Evolutionary conservation across 2,329 filamentous ascomycete species (phyloP).

Genomic region (Alternaria hordeiaustralica): DNA sequence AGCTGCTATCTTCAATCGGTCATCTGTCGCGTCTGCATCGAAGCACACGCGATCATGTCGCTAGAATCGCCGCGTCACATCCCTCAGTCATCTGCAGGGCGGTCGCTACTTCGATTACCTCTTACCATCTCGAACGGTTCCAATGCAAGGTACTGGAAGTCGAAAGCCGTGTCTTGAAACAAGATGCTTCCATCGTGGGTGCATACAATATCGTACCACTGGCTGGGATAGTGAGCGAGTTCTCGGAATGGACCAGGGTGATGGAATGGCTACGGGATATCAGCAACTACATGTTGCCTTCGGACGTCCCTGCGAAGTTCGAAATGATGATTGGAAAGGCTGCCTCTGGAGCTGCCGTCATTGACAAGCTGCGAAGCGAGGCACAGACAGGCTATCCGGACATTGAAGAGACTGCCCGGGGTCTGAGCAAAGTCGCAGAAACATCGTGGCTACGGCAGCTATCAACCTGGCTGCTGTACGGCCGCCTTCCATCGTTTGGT

Average conservation of each 20-base stretch:
- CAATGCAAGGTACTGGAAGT: constrained; percentile 85
- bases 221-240: constrained; percentile 81
- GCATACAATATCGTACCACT: constrained; percentile 93
- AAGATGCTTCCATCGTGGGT: constrained; percentile 81
- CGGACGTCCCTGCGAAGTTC: constrained; percentile 20
- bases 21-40: constrained; percentile 80
- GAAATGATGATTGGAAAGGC: constrained; percentile 18
- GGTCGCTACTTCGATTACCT: constrained; percentile 77
- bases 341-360: constrained; percentile 74
- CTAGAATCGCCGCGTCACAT: constrained; percentile 72
- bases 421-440: constrained; percentile 79
- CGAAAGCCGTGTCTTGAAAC: constrained; percentile 76
- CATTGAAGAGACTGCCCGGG: constrained; percentile 76
- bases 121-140: constrained; percentile 78
- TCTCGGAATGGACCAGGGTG: constrained; percentile 82
- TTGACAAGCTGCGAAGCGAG: constrained; percentile 77
- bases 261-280: constrained; percentile 87
- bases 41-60: constrained; percentile 70
- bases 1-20: constrained; percentile 78
- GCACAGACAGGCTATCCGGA: constrained; percentile 88
- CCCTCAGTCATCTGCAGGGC: constrained; percentile 85
- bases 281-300: constrained; percentile 69
- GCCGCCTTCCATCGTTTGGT: constrained; percentile 78
- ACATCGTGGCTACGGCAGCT: constrained; percentile 90
- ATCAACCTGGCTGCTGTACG: constrained; percentile 89